These are phyloP conservation scores for Tetratostichococcus sp. DNA, from an alignment of 139 green algal species.

Conservation along the genomic window DNA sequence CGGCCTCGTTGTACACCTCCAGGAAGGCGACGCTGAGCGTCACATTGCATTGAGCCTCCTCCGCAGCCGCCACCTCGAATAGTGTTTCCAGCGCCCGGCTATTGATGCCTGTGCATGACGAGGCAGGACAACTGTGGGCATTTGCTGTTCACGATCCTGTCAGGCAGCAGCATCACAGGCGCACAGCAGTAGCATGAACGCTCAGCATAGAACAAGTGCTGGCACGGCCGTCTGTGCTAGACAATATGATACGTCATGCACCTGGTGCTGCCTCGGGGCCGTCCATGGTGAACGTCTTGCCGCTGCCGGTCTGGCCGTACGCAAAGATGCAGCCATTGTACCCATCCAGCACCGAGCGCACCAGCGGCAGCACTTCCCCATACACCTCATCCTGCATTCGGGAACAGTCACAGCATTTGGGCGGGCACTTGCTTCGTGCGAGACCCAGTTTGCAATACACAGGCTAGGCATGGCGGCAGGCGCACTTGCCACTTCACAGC, in stretches of 20 bases:
- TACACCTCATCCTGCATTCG: constrained; percentile 3
- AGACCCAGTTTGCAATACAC: too few relatives aligned
- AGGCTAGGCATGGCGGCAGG: too few relatives aligned
- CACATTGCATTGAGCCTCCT: not conserved
- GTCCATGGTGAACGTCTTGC: not conserved
- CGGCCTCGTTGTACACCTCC: constrained; percentile 70
- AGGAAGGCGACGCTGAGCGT: constrained; percentile 45
- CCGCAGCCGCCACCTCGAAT: constrained; percentile 13
- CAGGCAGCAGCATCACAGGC: not conserved
- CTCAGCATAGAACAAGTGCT: too few relatives aligned
- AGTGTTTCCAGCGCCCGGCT: constrained; percentile 36
- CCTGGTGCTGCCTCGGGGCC: not conserved
- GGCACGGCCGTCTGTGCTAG: too few relatives aligned
- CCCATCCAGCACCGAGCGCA: constrained; percentile 5
- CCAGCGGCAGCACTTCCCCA: not conserved
- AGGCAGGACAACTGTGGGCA: not conserved
- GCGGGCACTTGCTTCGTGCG: too few relatives aligned
- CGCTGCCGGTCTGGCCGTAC: constrained; percentile 28
- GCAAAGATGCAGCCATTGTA: constrained; percentile 35
- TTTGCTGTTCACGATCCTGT: too few relatives aligned
- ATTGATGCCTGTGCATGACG: constrained; percentile 33
- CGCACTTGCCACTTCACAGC: too few relatives aligned
- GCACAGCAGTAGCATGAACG: not conserved
- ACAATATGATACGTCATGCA: too few relatives aligned
- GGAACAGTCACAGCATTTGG: not conserved